phyloP scores from a whole-genome alignment of 176 grass and related monocot genomes.

The Musa beccarii region DNA sequence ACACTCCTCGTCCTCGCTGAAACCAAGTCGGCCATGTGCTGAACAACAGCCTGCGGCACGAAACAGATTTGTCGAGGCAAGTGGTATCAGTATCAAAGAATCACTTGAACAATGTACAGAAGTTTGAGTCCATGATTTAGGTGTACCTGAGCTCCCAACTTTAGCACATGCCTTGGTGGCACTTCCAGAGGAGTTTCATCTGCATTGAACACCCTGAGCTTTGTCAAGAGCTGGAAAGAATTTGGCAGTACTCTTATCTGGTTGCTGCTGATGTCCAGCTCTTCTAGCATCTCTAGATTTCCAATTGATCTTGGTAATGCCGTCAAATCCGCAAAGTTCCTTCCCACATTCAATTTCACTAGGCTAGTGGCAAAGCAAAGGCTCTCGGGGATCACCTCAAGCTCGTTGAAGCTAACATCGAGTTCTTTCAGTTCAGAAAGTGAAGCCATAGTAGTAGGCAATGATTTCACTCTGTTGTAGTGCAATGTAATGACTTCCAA shows the following conservation, averaged over 20 bases:
- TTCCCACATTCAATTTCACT: constrained; percentile 71
- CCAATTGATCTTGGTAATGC: constrained; percentile 72
- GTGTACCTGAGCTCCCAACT: constrained; percentile 83
- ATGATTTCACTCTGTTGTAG: constrained; percentile 86
- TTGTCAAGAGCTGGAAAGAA: constrained; percentile 56
- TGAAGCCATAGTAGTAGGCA: constrained; percentile 74
- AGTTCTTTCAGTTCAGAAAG: constrained; percentile 74
- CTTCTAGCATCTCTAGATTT: constrained; percentile 92
- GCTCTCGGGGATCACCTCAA: constrained; percentile 72
- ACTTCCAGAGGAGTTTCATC: constrained; percentile 92
- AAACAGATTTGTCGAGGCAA: not conserved
- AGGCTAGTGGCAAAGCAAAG: constrained; percentile 75
- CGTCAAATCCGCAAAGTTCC: constrained; percentile 83
- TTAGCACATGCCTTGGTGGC: constrained; percentile 71
- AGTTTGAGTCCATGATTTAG: constrained; percentile 8
- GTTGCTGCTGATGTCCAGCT: constrained; percentile 92
- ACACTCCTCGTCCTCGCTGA: constrained; percentile 34
- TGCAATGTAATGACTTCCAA: constrained; percentile 75
- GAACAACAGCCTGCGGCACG: constrained; percentile 46
- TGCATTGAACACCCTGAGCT: constrained; percentile 58
- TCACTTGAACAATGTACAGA: not conserved
- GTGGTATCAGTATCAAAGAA: not conserved
- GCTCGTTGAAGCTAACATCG: constrained; percentile 91
- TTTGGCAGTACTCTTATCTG: constrained; percentile 84
- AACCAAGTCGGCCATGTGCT: constrained; percentile 61